These are phyloP conservation scores for Hippophae rhamnoides DNA, from an alignment of 306 rosid species.

Conservation along the genomic window DNA sequence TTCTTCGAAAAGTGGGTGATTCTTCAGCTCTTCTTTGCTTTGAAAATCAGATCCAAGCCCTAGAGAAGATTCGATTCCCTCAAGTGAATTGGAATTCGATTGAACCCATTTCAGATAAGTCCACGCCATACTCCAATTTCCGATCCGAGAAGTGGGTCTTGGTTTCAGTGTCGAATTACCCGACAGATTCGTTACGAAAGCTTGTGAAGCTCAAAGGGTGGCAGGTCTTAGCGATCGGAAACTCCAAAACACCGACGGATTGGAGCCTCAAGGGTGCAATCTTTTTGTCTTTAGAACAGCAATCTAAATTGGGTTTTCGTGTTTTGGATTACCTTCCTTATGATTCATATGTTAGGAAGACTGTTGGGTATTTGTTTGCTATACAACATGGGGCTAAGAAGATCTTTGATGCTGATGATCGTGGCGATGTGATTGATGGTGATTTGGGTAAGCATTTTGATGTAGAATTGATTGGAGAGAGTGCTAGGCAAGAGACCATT, in stretches of 20 bases:
- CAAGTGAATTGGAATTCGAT: slow-evolving; percentile 52
- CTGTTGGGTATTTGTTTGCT: slow-evolving; percentile 85
- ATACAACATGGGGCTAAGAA: slow-evolving; percentile 92
- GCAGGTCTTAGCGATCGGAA: slow-evolving; percentile 89
- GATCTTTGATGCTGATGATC: slow-evolving; percentile 88
- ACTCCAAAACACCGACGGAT: slow-evolving; percentile 71
- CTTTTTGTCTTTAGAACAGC: slow-evolving; percentile 75
- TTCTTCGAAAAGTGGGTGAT: slow-evolving; percentile 81
- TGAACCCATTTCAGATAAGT: slow-evolving; percentile 35
- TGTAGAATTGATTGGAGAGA: slow-evolving; percentile 69
- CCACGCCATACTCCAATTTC: slow-evolving; percentile 49
- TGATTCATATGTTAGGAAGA: slow-evolving; percentile 84
- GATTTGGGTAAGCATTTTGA: slow-evolving; percentile 92
- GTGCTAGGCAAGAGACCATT: slow-evolving; percentile 75
- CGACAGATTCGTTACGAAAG: slow-evolving; percentile 51
- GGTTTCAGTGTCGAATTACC: slow-evolving; percentile 71
- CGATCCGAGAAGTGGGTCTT: slow-evolving; percentile 79
- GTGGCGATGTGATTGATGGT: slow-evolving; percentile 77
- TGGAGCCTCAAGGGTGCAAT: slow-evolving; percentile 88
- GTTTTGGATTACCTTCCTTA: slow-evolving; percentile 77
- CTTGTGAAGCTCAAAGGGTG: slow-evolving; percentile 70
- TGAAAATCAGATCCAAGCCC: slow-evolving; percentile 44
- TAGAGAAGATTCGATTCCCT: slow-evolving; percentile 70
- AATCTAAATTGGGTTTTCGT: slow-evolving; percentile 70
- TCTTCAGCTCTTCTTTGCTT: slow-evolving; percentile 83